Conservation (phyloP, 1,284 basidiomycete genomes). For the Marasmius tenuissimus region DNA sequence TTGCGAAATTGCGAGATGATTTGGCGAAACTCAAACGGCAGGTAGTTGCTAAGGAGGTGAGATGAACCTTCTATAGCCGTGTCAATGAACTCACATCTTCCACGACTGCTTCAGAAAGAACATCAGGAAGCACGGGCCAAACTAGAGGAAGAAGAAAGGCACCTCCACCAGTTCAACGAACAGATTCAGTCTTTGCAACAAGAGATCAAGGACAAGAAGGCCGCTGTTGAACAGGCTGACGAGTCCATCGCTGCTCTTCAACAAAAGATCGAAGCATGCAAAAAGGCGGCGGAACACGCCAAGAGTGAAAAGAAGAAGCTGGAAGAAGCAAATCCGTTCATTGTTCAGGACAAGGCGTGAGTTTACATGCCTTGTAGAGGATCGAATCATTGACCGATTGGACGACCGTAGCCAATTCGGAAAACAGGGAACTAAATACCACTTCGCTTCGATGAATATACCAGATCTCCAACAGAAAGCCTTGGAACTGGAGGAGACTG, state of each 20-base stretch:
- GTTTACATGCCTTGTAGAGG: slow-evolving; percentile 27
- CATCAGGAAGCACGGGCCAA: slow-evolving; percentile 67
- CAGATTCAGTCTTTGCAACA: slow-evolving; percentile 84
- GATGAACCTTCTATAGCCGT: slow-evolving; percentile 9
- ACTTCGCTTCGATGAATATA: slow-evolving; percentile 80
- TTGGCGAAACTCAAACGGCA: slow-evolving; percentile 60
- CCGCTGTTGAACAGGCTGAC: slow-evolving; percentile 72
- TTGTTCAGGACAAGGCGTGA: slow-evolving; percentile 81
- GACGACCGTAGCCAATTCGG: slow-evolving; percentile 68
- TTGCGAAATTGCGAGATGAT: slow-evolving; percentile 64
- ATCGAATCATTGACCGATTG: not conserved
- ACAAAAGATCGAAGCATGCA: slow-evolving; percentile 54
- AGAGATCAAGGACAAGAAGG: slow-evolving; percentile 82
- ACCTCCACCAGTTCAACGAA: slow-evolving; percentile 84
- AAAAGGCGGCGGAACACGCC: slow-evolving; percentile 37
- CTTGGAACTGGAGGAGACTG: slow-evolving; percentile 76
- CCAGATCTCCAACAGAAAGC: slow-evolving; percentile 64
- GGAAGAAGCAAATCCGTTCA: slow-evolving; percentile 90
- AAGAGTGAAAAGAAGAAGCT: slow-evolving; percentile 36
- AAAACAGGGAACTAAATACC: slow-evolving; percentile 78
- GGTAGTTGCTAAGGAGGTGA: slow-evolving; percentile 55
- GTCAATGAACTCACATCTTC: slow-evolving; percentile 6
- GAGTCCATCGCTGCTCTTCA: slow-evolving; percentile 59
- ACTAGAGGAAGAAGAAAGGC: slow-evolving; percentile 82
- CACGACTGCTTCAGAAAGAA: slow-evolving; percentile 40